These are phyloP conservation scores for Pseudogymnoascus sp. DNA, from an alignment of 2,329 filamentous ascomycete species.

Conservation along the genomic window DNA sequence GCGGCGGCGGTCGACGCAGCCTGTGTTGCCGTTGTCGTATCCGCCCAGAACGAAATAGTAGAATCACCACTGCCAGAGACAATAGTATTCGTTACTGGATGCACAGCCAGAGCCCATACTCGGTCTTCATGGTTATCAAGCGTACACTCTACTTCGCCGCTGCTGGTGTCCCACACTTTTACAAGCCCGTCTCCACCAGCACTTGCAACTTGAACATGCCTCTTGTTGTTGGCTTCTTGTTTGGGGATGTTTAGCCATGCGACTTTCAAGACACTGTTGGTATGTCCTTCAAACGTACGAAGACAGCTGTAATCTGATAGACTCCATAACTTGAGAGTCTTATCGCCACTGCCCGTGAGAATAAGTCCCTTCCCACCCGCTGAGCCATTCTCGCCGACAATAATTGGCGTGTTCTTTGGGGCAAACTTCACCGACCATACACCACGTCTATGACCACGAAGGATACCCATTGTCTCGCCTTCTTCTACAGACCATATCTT, in stretches of 20 bases:
- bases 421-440: slow-evolving; percentile 95
- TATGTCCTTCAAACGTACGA: slow-evolving; percentile 91
- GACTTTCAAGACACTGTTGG: slow-evolving; percentile 90
- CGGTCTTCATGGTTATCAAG: slow-evolving; percentile 96
- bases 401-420: slow-evolving; percentile 65
- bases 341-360: slow-evolving; percentile 88
- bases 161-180: slow-evolving; percentile 89
- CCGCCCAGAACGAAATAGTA: slow-evolving; percentile 90
- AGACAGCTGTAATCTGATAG: slow-evolving; percentile 87
- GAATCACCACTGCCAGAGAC: slow-evolving; percentile 90
- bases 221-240: slow-evolving; percentile 44
- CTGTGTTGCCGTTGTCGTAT: slow-evolving; percentile 77
- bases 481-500: slow-evolving; percentile 93
- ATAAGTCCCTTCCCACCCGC: slow-evolving; percentile 74
- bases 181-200: slow-evolving; percentile 91
- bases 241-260: slow-evolving; percentile 65
- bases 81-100: slow-evolving; percentile 62
- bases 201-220: slow-evolving; percentile 67
- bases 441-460: slow-evolving; percentile 86
- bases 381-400: slow-evolving; percentile 64
- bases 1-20: slow-evolving; percentile 66
- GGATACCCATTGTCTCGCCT: slow-evolving; percentile 83
- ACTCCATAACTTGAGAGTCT: slow-evolving; percentile 93
- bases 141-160: slow-evolving; percentile 78
- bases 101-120: slow-evolving; percentile 80